Percentiles rank a stretch among this genome's conserved stretches.
phyloP scores from a whole-genome alignment of 305 asterid genomes.

The Solanum hybrid region DNA sequence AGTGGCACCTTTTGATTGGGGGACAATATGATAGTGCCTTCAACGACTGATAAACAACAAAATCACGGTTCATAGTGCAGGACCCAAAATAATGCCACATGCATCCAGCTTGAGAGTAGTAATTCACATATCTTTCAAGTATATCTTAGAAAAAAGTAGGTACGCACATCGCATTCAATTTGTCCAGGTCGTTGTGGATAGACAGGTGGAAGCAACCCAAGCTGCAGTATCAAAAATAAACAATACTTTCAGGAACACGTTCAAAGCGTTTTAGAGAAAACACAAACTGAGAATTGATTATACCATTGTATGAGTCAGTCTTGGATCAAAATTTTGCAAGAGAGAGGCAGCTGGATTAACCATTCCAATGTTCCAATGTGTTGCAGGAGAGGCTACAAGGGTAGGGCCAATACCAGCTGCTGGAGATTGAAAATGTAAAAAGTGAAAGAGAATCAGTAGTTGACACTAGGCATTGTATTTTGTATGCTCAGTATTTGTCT shows the following conservation, averaged over 20 bases:
- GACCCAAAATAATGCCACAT: neutral
- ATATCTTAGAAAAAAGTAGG: conserved; percentile 5
- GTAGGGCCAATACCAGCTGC: conserved; percentile 51
- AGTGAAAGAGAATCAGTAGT: neutral
- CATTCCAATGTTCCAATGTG: conserved; percentile 55
- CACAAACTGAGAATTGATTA: conserved; percentile 4
- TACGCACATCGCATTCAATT: conserved; percentile 78
- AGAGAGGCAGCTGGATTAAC: conserved; percentile 61
- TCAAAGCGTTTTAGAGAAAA: neutral
- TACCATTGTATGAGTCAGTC: conserved; percentile 67
- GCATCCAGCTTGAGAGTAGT: neutral
- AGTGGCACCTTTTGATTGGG: neutral
- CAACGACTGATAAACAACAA: neutral
- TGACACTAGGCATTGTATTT: neutral
- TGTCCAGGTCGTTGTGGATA: conserved; percentile 93
- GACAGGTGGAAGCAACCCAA: conserved; percentile 48
- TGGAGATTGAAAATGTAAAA: conserved; percentile 2
- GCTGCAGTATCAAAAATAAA: conserved; percentile 46
- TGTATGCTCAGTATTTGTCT: neutral
- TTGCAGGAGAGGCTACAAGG: conserved; percentile 51
- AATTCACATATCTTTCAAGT: neutral
- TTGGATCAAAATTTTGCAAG: conserved; percentile 57
- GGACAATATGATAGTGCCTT: neutral
- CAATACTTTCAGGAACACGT: neutral
- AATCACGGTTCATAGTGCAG: neutral